These are phyloP conservation scores for Yarrowia osloensis DNA, from an alignment of 805 yeast species.

Conservation along the genomic window DNA sequence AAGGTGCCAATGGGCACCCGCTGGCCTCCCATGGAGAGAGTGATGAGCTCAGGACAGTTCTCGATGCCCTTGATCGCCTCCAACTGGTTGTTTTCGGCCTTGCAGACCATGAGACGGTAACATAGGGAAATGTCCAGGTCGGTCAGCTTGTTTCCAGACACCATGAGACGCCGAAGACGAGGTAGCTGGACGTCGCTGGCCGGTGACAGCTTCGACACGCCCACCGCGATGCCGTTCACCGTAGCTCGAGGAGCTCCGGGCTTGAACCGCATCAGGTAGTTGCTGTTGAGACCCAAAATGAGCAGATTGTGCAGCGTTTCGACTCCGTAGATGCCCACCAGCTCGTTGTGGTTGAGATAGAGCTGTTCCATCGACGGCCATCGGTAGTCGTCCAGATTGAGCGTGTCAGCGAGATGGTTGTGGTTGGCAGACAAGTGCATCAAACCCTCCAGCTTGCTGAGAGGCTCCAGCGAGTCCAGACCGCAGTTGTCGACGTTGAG, in stretches of 20 bases:
- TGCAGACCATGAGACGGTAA: constrained; percentile 32
- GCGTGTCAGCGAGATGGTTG: constrained; percentile 35
- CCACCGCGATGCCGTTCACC: constrained; percentile 13
- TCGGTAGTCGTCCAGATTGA: constrained; percentile 35
- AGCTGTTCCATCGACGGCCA: constrained; percentile 39
- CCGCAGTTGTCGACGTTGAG: constrained; percentile 49
- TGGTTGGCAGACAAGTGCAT: constrained; percentile 37
- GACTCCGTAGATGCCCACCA: constrained; percentile 38
- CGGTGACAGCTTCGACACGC: neutral
- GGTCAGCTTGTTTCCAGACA: constrained; percentile 45
- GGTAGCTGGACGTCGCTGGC: neutral
- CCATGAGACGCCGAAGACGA: constrained; percentile 39
- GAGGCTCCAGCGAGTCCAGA: constrained; percentile 44
- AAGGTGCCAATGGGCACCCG: constrained; percentile 25
- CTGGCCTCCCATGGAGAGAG: constrained; percentile 39
- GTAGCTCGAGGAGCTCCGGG: constrained; percentile 10
- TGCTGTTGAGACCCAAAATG: constrained; percentile 47
- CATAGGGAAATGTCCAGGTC: constrained; percentile 40
- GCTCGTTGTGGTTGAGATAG: constrained; percentile 36
- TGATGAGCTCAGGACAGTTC: constrained; percentile 46
- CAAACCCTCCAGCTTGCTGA: constrained; percentile 46
- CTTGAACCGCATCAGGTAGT: constrained; percentile 34
- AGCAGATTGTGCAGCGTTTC: constrained; percentile 42
- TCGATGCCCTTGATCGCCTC: constrained; percentile 40
- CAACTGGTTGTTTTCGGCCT: constrained; percentile 37